Evolutionary conservation across 2,329 filamentous ascomycete species (phyloP).

Genomic region (Talaromyces sp.): DNA sequence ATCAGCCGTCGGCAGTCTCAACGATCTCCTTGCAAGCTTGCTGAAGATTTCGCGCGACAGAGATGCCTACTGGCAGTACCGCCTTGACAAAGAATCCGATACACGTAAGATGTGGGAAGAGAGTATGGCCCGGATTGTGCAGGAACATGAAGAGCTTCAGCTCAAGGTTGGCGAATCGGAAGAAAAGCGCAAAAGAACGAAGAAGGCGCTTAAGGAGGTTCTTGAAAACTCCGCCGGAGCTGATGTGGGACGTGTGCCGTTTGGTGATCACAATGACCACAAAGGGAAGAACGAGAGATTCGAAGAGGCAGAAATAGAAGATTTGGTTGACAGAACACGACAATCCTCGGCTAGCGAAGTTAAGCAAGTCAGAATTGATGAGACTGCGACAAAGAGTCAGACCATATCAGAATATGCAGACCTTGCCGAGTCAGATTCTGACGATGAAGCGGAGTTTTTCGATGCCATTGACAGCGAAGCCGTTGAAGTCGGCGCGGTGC

Average conservation of each 20-base stretch:
- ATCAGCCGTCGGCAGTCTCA: conserved; percentile 80
- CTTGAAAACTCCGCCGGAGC: conserved; percentile 55
- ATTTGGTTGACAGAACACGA: neutral
- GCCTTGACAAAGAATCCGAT: conserved; percentile 84
- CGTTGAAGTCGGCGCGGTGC: conserved; percentile 66
- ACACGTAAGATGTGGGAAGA: conserved; percentile 97
- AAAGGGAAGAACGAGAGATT: neutral
- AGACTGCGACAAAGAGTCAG: conserved; percentile 49
- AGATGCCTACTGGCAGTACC: conserved; percentile 95
- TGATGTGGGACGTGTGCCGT: neutral
- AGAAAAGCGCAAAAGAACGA: conserved; percentile 82
- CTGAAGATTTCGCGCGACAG: conserved; percentile 90
- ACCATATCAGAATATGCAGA: conserved; percentile 67
- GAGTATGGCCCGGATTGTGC: conserved; percentile 95
- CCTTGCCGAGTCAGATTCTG: conserved; percentile 70
- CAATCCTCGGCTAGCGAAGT: neutral
- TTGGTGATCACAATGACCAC: neutral
- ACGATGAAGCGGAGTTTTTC: conserved; percentile 91
- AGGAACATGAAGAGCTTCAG: conserved; percentile 88
- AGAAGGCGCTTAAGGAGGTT: conserved; percentile 81
- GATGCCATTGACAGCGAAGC: conserved; percentile 93
- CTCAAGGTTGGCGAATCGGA: conserved; percentile 84
- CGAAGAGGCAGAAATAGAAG: neutral
- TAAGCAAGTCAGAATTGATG: neutral
- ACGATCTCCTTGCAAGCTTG: conserved; percentile 77